Percentiles rank a stretch among this genome's conserved stretches.
Conservation (phyloP, 1,139 yeast genomes). For the Yamadazyma taylorii region DNA sequence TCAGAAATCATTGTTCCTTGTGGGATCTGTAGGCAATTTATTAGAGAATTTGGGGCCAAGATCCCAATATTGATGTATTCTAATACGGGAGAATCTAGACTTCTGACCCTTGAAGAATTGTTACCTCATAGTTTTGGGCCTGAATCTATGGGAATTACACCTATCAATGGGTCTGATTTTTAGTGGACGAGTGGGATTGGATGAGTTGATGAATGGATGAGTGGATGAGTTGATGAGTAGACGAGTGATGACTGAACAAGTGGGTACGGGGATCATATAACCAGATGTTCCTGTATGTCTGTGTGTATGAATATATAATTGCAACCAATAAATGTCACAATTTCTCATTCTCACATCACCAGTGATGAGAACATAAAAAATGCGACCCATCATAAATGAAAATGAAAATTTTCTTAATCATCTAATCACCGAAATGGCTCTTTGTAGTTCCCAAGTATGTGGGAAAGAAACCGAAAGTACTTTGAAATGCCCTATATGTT, state of each 20-base stretch:
- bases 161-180: neutral
- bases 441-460: conserved; percentile 78
- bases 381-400: too few relatives aligned
- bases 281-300: too few relatives aligned
- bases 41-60: conserved; percentile 66
- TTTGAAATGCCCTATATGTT: conserved; percentile 89
- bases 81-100: conserved; percentile 44
- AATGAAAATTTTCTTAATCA: neutral
- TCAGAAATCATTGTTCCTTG: conserved; percentile 75
- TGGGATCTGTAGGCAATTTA: conserved; percentile 89
- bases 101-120: conserved; percentile 50
- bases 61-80: conserved; percentile 65
- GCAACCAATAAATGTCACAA: too few relatives aligned
- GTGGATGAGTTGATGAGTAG: too few relatives aligned
- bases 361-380: too few relatives aligned
- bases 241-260: too few relatives aligned
- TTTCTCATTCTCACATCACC: neutral
- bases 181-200: too few relatives aligned
- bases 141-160: conserved; percentile 24
- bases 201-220: too few relatives aligned
- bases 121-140: conserved; percentile 91
- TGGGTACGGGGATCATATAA: too few relatives aligned
- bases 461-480: conserved; percentile 75
- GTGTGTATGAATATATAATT: too few relatives aligned
- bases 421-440: conserved; percentile 12